phyloP scores from a whole-genome alignment of 2,329 filamentous ascomycete genomes.

The Ilyonectria destructans region DNA sequence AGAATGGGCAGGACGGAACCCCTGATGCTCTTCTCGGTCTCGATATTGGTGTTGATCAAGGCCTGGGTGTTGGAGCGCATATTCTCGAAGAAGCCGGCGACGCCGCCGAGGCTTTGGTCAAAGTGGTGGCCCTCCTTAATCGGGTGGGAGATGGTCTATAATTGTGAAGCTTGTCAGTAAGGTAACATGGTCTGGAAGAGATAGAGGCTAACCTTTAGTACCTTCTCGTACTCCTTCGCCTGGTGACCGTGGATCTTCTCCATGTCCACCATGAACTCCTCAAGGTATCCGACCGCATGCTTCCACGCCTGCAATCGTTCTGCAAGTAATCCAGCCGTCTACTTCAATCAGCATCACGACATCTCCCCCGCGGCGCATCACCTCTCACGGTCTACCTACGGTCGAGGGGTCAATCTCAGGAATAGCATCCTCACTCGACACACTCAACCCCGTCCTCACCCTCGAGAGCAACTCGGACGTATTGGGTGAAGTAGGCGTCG shows the following conservation, averaged over 20 bases:
- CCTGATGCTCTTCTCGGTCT: constrained; percentile 93
- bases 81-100: constrained; percentile 94
- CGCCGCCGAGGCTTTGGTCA: constrained; percentile 88
- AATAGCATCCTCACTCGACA: constrained; percentile 70
- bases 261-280: constrained; percentile 88
- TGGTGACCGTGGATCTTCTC: constrained; percentile 90
- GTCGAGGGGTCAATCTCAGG: constrained; percentile 72
- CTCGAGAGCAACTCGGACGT: constrained; percentile 60
- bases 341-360: constrained; percentile 49
- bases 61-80: constrained; percentile 94
- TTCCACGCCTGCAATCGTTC: constrained; percentile 97
- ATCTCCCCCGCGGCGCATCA: too few species aligned
- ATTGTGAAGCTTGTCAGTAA: too few species aligned
- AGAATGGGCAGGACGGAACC: constrained; percentile 89
- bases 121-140: constrained; percentile 94
- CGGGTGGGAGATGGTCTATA: constrained; percentile 85
- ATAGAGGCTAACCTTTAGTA: constrained; percentile 78
- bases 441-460: constrained; percentile 63
- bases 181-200: not conserved
- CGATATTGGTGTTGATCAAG: constrained; percentile 88
- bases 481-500: constrained; percentile 51
- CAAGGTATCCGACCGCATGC: constrained; percentile 90
- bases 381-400: constrained; percentile 53
- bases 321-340: constrained; percentile 86
- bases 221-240: constrained; percentile 95